phyloP scores from a whole-genome alignment of 2,329 filamentous ascomycete genomes.

The Colletotrichum sp. region DNA sequence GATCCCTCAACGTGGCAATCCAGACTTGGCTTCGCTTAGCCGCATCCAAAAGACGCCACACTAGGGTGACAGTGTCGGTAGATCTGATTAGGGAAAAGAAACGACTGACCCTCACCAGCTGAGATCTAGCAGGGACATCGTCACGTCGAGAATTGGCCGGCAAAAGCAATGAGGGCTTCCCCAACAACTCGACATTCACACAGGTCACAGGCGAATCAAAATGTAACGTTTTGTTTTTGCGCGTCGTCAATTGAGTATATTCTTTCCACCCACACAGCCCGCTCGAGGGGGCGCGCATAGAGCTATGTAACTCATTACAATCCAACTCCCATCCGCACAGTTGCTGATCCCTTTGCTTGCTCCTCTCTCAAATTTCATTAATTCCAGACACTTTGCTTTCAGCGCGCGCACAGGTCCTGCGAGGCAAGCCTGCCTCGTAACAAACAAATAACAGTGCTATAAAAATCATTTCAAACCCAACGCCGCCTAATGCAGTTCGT shows the following conservation, averaged over 20 bases:
- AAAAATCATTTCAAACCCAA: not conserved
- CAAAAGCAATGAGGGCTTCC: not conserved
- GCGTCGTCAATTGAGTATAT: not conserved
- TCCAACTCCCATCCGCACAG: not conserved
- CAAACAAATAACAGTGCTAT: not conserved
- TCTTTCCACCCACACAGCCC: not conserved
- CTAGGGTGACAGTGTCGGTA: not conserved
- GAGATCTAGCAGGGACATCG: not conserved
- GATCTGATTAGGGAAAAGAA: not conserved
- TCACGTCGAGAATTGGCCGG: not conserved
- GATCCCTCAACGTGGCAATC: not conserved
- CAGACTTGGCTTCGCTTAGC: not conserved
- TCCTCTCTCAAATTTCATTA: constrained; percentile 2
- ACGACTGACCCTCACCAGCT: not conserved
- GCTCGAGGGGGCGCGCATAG: not conserved
- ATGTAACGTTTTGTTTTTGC: not conserved
- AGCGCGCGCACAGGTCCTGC: not conserved
- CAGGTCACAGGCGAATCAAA: not conserved
- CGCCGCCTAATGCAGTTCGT: constrained; percentile 20
- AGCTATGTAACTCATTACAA: constrained; percentile 3
- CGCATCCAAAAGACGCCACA: not conserved
- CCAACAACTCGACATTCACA: not conserved
- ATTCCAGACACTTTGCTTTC: constrained; percentile 1
- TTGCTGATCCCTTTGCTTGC: not conserved
- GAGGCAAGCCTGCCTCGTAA: not conserved